Conservation (phyloP, 2,329 filamentous ascomycete species). For the Colletotrichum godetiae region DNA sequence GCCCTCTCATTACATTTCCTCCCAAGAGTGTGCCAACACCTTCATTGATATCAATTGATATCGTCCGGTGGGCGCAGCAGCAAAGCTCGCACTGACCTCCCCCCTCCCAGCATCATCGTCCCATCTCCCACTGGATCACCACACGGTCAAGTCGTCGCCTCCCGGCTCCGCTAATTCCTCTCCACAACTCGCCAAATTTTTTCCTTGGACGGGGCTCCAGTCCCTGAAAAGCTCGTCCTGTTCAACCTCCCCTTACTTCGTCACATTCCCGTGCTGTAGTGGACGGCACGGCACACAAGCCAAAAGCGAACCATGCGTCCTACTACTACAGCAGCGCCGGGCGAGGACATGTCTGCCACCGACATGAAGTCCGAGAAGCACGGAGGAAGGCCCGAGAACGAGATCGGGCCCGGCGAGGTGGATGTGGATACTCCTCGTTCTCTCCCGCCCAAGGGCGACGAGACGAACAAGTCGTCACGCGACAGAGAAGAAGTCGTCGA, state of each 20-base stretch:
- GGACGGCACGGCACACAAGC: neutral
- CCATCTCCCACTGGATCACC: neutral
- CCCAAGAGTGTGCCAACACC: neutral
- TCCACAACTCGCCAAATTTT: conserved; percentile 15
- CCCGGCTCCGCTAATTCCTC: conserved; percentile 14
- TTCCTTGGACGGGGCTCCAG: neutral
- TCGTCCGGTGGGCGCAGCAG: neutral
- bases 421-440: neutral
- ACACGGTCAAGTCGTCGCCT: neutral
- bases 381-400: neutral
- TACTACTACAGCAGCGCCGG: conserved; percentile 7
- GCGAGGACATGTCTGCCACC: neutral
- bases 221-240: neutral
- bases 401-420: neutral
- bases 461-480: neutral
- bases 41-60: neutral
- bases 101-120: conserved; percentile 1
- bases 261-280: neutral
- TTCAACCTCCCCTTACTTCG: conserved; percentile 1
- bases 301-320: conserved; percentile 7
- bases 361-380: neutral
- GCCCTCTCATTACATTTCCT: neutral
- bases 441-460: neutral
- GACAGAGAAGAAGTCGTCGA: neutral
- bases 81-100: neutral